These are phyloP conservation scores for Hanseniaspora meyeri DNA, from an alignment of 805 yeast genomes.

Conservation along the genomic window DNA sequence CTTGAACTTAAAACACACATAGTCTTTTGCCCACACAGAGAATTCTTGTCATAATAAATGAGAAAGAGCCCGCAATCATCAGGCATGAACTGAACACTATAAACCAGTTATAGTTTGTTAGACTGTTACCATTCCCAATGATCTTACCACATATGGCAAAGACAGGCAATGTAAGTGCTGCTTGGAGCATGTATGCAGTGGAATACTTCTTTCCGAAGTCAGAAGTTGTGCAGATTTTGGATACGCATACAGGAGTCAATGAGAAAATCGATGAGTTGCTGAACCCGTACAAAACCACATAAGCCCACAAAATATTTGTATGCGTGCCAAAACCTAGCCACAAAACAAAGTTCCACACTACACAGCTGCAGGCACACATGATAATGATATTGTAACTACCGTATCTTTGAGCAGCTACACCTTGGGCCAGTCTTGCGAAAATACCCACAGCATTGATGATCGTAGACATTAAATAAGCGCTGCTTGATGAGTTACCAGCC, in stretches of 20 bases:
- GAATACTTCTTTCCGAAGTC: slow-evolving; percentile 40
- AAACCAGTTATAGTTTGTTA: slow-evolving; percentile 32
- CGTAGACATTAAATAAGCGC: slow-evolving; percentile 37
- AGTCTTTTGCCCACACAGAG: slow-evolving; percentile 34
- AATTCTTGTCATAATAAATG: slow-evolving; percentile 33
- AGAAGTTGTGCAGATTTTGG: slow-evolving; percentile 38
- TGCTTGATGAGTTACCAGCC: slow-evolving; percentile 33
- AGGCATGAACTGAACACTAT: slow-evolving; percentile 35
- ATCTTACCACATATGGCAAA: slow-evolving; percentile 37
- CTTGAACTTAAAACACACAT: slow-evolving; percentile 22
- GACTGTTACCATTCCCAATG: slow-evolving; percentile 33
- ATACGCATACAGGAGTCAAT: slow-evolving; percentile 40
- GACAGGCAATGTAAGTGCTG: slow-evolving; percentile 34
- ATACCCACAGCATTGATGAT: slow-evolving; percentile 29
- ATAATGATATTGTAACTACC: slow-evolving; percentile 41
- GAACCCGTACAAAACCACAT: slow-evolving; percentile 37
- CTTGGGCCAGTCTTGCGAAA: slow-evolving; percentile 29
- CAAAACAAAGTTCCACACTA: slow-evolving; percentile 24
- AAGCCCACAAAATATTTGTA: slow-evolving; percentile 28
- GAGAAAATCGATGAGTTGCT: slow-evolving; percentile 40
- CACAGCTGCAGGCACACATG: slow-evolving; percentile 22
- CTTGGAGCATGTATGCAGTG: slow-evolving; percentile 40
- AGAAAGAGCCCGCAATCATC: slow-evolving; percentile 29
- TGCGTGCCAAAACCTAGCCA: slow-evolving; percentile 31
- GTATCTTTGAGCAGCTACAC: slow-evolving; percentile 27